Conservation (phyloP, 106 monocot species). For the Dendrobium nobile region DNA sequence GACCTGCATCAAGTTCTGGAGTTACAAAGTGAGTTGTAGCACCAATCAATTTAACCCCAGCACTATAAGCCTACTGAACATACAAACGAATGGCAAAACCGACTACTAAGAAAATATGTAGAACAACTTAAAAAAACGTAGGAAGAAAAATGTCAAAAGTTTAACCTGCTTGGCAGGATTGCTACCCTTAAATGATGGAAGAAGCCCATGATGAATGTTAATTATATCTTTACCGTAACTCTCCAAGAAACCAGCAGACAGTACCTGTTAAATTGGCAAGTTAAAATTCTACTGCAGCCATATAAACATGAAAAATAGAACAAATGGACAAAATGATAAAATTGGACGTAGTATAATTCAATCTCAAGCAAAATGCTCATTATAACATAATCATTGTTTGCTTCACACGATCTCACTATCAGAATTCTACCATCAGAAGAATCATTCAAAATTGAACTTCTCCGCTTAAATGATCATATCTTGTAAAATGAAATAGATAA, state of each 20-base stretch:
- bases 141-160: not conserved
- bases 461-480: no score
- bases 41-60: slow-evolving; percentile 97
- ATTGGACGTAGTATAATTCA: no score
- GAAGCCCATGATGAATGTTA: slow-evolving; percentile 99
- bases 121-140: not conserved
- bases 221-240: slow-evolving; percentile 87
- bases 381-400: no score
- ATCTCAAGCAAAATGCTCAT: no score
- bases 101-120: not conserved
- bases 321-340: no score
- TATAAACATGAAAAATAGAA: not conserved
- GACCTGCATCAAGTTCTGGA: slow-evolving; percentile 76
- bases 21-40: slow-evolving; percentile 94
- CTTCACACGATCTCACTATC: no score
- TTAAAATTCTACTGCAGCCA: not conserved
- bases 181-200: slow-evolving; percentile 94
- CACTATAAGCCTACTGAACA: slow-evolving; percentile 61
- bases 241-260: slow-evolving; percentile 67
- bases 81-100: not conserved
- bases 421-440: no score
- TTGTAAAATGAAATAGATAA: no score
- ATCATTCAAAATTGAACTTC: no score
- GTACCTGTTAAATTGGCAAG: slow-evolving; percentile 30
- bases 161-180: slow-evolving; percentile 77